Evolutionary conservation across 371 early-diverging fungal species (phyloP), one percentile per base, ranked within the genome.

Genomic region (Rhizopus microsporus): DNA sequence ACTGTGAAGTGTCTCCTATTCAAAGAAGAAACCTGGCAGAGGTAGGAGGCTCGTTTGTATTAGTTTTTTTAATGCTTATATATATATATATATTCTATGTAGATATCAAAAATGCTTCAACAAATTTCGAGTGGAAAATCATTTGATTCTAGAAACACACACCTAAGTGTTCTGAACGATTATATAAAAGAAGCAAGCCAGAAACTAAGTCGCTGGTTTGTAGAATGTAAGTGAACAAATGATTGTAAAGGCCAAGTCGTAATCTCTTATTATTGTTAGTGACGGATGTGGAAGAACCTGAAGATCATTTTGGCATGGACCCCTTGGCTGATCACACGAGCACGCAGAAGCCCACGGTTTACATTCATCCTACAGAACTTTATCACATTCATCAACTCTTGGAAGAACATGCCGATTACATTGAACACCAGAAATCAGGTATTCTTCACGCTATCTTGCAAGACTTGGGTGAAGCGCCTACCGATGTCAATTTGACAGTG

Each of bases 1-100:
- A 94, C 44, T 80, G 82, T 10, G 83, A 81, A 17, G 86, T 98
- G 16, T 85, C 85, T 55, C 92, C 92, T 4, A 73, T 87, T 52
- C 95, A 98, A 72, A 89, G 97, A 60, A 97, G 93, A 71, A 97
- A 97, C 68, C 77, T 98, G 57, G 96, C 95, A 1, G 97, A 97
- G 68, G 78, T 81, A 64, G 59, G 55, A 63, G 3, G 33, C 15
- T 3, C n/a, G 15, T 13, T 3, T 8, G 42, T 2, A 13, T 4
- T 15, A 40, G 51, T 51, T 17, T 3, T 3, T 8, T 30, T 31
- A 30, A 39, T 10, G 39, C 39, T 38, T 38, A 8, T 38, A 1
- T 38, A 12, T 38, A 6, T 7, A 38, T 12, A 7, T 10, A 38
- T 10, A 38, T 13, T 10, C 2, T 38, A 8, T 38, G 0, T 46